Evolutionary conservation across 2,329 filamentous ascomycete genomes (phyloP), one percentile per base, ranked within the genome.

Genomic region (Ophiognomonia clavigignenti-juglandacearum): DNA sequence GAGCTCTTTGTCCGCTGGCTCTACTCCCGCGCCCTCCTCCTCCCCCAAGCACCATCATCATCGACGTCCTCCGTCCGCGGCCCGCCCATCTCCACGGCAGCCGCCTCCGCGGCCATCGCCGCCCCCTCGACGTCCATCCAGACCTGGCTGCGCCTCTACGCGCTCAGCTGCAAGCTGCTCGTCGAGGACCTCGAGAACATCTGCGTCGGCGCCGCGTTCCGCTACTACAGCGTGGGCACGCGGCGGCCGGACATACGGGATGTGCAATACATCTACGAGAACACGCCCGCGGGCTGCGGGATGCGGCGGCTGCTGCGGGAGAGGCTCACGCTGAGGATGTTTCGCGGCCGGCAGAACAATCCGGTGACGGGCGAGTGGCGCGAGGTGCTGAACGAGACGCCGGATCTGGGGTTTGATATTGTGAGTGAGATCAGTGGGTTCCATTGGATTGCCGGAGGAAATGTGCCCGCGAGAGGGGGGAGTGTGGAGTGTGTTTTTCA

Each of bases 1-100:
- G 48, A 50, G 34, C 44, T 50, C 26, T 47, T 50, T n/a, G 44
- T 50, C 13, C 43, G 48, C n/a, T 50, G 48, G 48, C 39, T 50
- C 13, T 50, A 50, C 44, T 36, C 35, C 23, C 43, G 44, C 31
- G 29, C 48, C 39, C 24, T 50, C 10, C 32, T 24, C 36, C 36
- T 37, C 37, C 37, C 29, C 14, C n/a, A n/a, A 37, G 38, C 9
- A 22, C 42, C 14, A 42, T 31, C 10, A 22, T 20, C 6, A 29
- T 37, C 8, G 37, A 13, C 26, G 14, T 43, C 32, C 23, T 11
- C 22, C 8, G 38, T 16, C 32, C 20, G 27, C 22, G 20, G 13
- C 36, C 16, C 38, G 39, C 20, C 26, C 26, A 32, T 19, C 44
- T 36, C 22, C 37, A 42, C 31, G 9, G n/a, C 29, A 8, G n/a